Base-by-base conservation (phyloP, 2,329 filamentous ascomycete genomes). In the Botrytis squamosa region DNA sequence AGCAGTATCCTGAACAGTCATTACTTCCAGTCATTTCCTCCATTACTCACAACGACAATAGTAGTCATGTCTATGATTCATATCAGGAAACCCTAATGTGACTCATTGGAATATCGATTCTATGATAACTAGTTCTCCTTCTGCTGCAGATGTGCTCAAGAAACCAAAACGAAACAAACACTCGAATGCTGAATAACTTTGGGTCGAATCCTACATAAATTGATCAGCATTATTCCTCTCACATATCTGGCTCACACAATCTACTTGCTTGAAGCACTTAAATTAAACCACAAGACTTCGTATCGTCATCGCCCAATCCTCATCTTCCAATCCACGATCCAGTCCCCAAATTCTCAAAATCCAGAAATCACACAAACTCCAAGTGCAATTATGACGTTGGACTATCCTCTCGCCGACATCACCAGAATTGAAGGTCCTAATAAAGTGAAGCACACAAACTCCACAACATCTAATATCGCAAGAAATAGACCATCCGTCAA, bases 381-480 rank as follows among this genome's bases (percentile, higher is more conserved):
- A 52, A 52, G 49, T 1, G 49, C 49, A 2, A 7, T 1, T n/a
- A n/a, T n/a, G 1, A 1, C 49, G 25, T n/a, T 5, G 25, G 1
- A 14, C n/a, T 7, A 6, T n/a, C 0, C 1, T 7, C 0, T 1
- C 12, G 1, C 5, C 2, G 25, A 52, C 12, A 12, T 52, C 25
- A n/a, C 4, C 49, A 52, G 3, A 1, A 3, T 2, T 16, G 49
- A 14, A 1, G 4, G 12, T 52, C 2, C 2, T n/a, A 14, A n/a
- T 3, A n/a, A 33, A 33, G 33, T 52, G 12, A 52, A n/a, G 12
- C 49, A 16, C 12, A 0, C 0, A 52, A 3, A n/a, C 4, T 25
- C 25, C 22, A 14, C 5, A 16, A 0, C 2, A n/a, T 3, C 5
- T 5, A 16, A 7, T 52, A n/a, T 52, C 12, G 0, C 25, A n/a